Conservation (phyloP, 345 rosid genomes). For the Ricinus communis region DNA sequence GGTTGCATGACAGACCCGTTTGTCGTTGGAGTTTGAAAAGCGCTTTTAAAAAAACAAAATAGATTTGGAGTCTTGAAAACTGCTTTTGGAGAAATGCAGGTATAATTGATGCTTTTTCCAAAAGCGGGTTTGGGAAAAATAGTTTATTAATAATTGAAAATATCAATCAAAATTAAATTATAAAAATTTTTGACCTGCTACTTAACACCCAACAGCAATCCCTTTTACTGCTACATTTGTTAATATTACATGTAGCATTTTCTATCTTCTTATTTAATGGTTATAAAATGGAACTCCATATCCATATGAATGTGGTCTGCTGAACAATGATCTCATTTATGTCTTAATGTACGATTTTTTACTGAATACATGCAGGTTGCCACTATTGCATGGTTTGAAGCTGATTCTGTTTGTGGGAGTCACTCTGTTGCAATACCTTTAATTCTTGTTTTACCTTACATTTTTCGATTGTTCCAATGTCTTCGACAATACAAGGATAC, state of each 20-base stretch:
- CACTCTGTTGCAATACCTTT: conserved; percentile 91
- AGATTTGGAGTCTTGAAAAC: too few relatives aligned
- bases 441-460: conserved; percentile 90
- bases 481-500: conserved; percentile 91
- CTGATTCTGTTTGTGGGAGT: conserved; percentile 95
- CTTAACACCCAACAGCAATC: not conserved
- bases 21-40: too few relatives aligned
- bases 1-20: not conserved
- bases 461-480: conserved; percentile 87
- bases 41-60: too few relatives aligned
- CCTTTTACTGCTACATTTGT: not conserved
- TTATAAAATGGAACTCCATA: not conserved
- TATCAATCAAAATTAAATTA: too few relatives aligned
- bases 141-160: too few relatives aligned
- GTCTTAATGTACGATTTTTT: conserved; percentile 15
- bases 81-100: too few relatives aligned
- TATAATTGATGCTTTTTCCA: too few relatives aligned
- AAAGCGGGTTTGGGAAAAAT: too few relatives aligned
- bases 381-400: conserved; percentile 99
- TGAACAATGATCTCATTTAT: not conserved
- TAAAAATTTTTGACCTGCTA: too few relatives aligned
- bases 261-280: not conserved
- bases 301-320: not conserved
- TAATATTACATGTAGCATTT: not conserved
- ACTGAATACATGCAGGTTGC: conserved; percentile 66